Percentiles rank a stretch among this genome's conserved stretches.
Conservation (phyloP, 441 rosid species). For the Capsella rubella region DNA sequence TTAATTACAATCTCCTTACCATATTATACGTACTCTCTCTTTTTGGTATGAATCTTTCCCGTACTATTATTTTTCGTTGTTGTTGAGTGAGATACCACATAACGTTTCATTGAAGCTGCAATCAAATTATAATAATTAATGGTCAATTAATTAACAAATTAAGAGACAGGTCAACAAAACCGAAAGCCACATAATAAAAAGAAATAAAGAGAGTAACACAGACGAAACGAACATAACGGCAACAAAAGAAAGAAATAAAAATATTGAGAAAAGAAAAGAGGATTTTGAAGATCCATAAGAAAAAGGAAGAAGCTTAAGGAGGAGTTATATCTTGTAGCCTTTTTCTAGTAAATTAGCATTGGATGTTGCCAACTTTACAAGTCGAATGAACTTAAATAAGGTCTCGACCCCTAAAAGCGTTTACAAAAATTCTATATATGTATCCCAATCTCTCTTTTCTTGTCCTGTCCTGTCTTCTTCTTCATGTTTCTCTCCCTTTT, state of each 20-base stretch:
- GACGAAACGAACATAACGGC: constrained; percentile 51
- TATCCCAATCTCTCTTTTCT: constrained; percentile 16
- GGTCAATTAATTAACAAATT: constrained; percentile 44
- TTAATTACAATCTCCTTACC: too few species aligned
- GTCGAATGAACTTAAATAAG: constrained; percentile 44
- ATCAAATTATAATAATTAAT: constrained; percentile 32
- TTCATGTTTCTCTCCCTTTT: constrained; percentile 47
- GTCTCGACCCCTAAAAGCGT: constrained; percentile 42
- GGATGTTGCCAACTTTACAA: constrained; percentile 43
- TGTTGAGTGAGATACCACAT: not conserved
- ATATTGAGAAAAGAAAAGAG: not conserved
- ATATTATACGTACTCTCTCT: too few species aligned
- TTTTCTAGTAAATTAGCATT: constrained; percentile 30
- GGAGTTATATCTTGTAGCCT: constrained; percentile 30
- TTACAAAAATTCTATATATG: constrained; percentile 33
- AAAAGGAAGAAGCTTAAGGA: constrained; percentile 46
- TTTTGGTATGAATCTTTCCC: too few species aligned
- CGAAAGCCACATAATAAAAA: constrained; percentile 39
- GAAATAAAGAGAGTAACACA: constrained; percentile 43
- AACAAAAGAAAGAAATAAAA: constrained; percentile 34
- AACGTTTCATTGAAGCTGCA: constrained; percentile 41
- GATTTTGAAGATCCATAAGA: constrained; percentile 49
- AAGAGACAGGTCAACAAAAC: constrained; percentile 46
- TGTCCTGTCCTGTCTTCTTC: constrained; percentile 43
- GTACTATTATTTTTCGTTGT: too few species aligned